Evolutionary conservation across 2,329 filamentous ascomycete genomes (phyloP).

Genomic region (Hypoxylon sp.): DNA sequence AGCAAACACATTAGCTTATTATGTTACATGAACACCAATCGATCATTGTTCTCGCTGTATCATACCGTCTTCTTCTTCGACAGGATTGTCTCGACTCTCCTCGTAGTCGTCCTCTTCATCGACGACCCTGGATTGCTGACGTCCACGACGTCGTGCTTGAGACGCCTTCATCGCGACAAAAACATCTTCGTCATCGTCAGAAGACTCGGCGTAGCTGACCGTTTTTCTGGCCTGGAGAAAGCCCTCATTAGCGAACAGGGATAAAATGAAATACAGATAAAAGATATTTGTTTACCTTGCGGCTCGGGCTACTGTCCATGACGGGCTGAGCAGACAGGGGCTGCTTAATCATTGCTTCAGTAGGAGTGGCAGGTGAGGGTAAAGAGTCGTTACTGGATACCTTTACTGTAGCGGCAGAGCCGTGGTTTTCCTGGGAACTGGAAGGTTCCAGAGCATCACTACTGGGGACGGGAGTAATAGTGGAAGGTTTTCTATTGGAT

Average conservation of each 20-base stretch:
- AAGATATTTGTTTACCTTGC: conserved; percentile 73
- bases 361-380: conserved; percentile 59
- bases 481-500: conserved; percentile 59
- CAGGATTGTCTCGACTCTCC: conserved; percentile 70
- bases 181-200: conserved; percentile 82
- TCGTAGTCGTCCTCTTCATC: conserved; percentile 79
- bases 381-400: conserved; percentile 67
- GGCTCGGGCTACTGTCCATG: conserved; percentile 78
- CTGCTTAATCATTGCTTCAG: conserved; percentile 61
- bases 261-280: conserved; percentile 3
- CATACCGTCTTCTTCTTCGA: conserved; percentile 75
- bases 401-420: conserved; percentile 61
- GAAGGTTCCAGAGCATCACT: conserved; percentile 80
- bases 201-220: conserved; percentile 88
- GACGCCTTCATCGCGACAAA: conserved; percentile 65
- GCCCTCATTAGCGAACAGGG: not conserved
- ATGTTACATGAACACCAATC: conserved; percentile 6
- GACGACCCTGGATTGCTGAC: conserved; percentile 72
- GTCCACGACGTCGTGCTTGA: conserved; percentile 59
- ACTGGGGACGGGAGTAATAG: conserved; percentile 82
- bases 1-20: conserved; percentile 27
- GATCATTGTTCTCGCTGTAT: not conserved
- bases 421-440: conserved; percentile 77
- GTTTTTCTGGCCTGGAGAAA: conserved; percentile 64
- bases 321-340: conserved; percentile 60